Evolutionary conservation across 1,284 basidiomycete species (phyloP), one percentile per base, ranked within the genome.

Genomic region (Trichosporon coremiiforme): DNA sequence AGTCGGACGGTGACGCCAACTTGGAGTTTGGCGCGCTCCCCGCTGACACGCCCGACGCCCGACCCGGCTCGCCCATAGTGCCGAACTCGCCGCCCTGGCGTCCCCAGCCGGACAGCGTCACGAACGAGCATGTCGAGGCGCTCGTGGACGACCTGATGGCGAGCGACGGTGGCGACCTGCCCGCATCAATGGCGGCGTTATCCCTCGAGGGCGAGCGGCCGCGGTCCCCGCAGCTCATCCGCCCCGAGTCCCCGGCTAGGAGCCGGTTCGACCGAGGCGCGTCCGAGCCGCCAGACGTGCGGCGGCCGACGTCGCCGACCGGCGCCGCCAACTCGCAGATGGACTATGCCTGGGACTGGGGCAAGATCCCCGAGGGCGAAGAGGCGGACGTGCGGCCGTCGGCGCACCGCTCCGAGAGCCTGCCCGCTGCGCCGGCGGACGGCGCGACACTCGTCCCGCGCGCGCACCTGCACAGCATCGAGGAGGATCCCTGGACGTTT

Each of bases 401-500:
- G n/a, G 67, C 67, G 1, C 64, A 69, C 12, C 71, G 69, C 36
- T 53, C 67, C 17, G 67, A 67, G 25, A 68, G 67, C 66, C 38
- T 71, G n/a, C 64, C 70, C 12, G 62, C 65, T 6, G 65, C 20
- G 2, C 20, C 47, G 47, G 20, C 29, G 13, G 65, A 70, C 35
- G 53, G 45, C 8, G 36, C 20, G 1, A 64, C 57, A n/a, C 22
- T 57, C 20, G 36, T 29, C 2, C 36, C 60, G 2, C 57, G 63
- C 9, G 72, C 68, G 25, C 60, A 29, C 64, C 75, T 87, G 69
- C 76, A 84, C 74, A 82, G 83, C 66, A 79, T 83, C 41, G 83
- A 83, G 45, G 79, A 82, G 4, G 83, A 85, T 66, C 83, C 85
- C 8, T 84, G 85, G 70, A 78, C 82, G 55, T 87, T 87, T 72